Base-by-base conservation (phyloP, 148 eudicot species). In the Dysphania ambrosioides region DNA sequence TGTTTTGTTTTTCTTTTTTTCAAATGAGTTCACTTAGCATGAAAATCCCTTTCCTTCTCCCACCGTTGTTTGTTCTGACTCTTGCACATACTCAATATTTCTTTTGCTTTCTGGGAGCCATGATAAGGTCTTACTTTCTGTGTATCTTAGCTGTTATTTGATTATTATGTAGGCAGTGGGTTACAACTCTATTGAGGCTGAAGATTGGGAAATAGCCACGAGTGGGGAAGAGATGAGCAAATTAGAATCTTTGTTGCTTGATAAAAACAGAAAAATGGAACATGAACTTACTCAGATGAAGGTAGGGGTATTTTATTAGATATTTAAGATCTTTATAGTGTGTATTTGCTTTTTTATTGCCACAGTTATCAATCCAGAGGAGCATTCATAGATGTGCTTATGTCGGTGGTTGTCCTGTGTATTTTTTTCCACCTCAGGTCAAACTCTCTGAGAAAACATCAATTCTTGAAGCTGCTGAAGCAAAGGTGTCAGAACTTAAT, bases 141-240 rank as follows among this genome's bases (percentile, higher is more conserved):
- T 65, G 63, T 65, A 34, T 51, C 34, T 68, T 36, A 58, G 40
- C 29, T 78, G 32, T 57, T 66, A n/a, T 23, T 60, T 36, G 16
- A 65, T 70, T 18, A 73, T 27, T 82, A 63, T 83, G 70, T 77
- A 96, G 99, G 99, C 99, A 79, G 99, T 92, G 72, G 99, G 99
- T 73, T 96, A 96, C 79, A 96, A 96, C 82, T 92, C 99, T 63
- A 96, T 96, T 76, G 99, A 96, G 86, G 99, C 97, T 77, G 97
- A 96, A 86, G 99, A 96, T 80, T 96, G 99, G 99, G 99, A 96
- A 81, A 93, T 87, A 72, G 99, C 99, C 66, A 96, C 99, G 6
- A 87, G 87, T 83, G 99, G 99, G 69, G 97, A 96, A 80, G 99
- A 96, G 79, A 92, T 96, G 97, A 96, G 99, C 89, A 92, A 92